Evolutionary conservation across 495 filamentous ascomycete species (phyloP).

Genomic region (Lindgomyces ingoldianus): DNA sequence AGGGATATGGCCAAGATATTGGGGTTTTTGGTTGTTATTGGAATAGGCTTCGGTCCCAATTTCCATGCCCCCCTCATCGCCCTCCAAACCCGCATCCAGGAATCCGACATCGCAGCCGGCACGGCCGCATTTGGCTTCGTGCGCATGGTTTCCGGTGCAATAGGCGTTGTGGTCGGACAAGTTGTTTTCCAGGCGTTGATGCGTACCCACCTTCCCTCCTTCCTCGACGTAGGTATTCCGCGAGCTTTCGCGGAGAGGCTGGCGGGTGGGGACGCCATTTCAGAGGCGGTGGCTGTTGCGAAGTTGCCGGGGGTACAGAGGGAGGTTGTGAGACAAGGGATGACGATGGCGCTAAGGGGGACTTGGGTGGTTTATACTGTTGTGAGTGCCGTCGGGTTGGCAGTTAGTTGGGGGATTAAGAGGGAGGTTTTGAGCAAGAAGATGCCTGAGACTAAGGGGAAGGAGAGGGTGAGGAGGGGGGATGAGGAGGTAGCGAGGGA

Average conservation of each 20-base stretch:
- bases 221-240: constrained; percentile 10
- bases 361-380: constrained; percentile 27
- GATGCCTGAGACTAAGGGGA: constrained; percentile 49
- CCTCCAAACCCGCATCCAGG: constrained; percentile 55
- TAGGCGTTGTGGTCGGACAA: constrained; percentile 36
- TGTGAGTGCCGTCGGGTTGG: constrained; percentile 40
- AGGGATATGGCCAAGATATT: constrained; percentile 53
- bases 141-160: constrained; percentile 35
- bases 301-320: constrained; percentile 14
- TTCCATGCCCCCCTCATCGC: constrained; percentile 63
- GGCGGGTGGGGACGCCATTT: constrained; percentile 26
- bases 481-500: not conserved
- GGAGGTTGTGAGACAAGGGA: constrained; percentile 12
- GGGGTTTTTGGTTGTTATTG: constrained; percentile 57
- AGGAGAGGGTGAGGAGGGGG: constrained; percentile 28
- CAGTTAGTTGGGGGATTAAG: constrained; percentile 57
- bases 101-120: constrained; percentile 34
- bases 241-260: constrained; percentile 17
- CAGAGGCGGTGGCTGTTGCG: constrained; percentile 6
- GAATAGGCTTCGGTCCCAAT: constrained; percentile 57
- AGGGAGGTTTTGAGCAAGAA: constrained; percentile 52
- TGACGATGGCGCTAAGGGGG: constrained; percentile 4
- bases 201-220: constrained; percentile 42
- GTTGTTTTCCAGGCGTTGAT: constrained; percentile 34
- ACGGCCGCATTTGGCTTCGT: constrained; percentile 37